A percentile compares a stretch with the other conserved stretches of the same genome.
Evolutionary conservation across 345 rosid species (phyloP).

Genomic region (Cochlearia excelsa): DNA sequence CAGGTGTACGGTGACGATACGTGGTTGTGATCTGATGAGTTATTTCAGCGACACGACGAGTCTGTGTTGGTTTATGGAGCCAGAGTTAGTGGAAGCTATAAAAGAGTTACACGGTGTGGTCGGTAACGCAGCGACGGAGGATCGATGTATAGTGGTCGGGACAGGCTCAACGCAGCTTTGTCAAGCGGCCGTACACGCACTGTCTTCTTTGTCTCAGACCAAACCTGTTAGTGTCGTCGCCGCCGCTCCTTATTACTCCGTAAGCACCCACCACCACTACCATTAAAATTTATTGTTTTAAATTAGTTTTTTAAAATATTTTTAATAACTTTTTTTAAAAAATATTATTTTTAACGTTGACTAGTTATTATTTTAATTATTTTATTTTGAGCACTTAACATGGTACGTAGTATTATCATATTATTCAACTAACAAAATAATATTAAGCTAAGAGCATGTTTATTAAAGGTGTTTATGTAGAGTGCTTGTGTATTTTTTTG

Average conservation of each 20-base stretch:
- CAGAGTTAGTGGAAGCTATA: slow-evolving; percentile 61
- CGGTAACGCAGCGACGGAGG: slow-evolving; percentile 59
- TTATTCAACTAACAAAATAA: background rate
- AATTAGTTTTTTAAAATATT: too few relatives aligned
- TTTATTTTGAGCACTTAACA: too few relatives aligned
- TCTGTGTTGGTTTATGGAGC: slow-evolving; percentile 78
- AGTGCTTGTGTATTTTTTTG: too few relatives aligned
- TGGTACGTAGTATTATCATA: too few relatives aligned
- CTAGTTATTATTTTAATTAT: too few relatives aligned
- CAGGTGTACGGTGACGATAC: slow-evolving; percentile 52
- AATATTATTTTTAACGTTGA: too few relatives aligned
- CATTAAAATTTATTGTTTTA: too few relatives aligned
- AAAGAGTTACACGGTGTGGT: slow-evolving; percentile 51
- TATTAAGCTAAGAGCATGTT: too few relatives aligned
- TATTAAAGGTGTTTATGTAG: too few relatives aligned
- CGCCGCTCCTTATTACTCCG: slow-evolving; percentile 87
- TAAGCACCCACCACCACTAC: slow-evolving; percentile 26
- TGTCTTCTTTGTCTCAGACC: slow-evolving; percentile 42
- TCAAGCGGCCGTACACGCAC: slow-evolving; percentile 68
- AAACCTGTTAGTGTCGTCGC: slow-evolving; percentile 64
- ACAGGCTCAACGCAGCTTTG: slow-evolving; percentile 78
- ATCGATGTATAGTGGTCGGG: slow-evolving; percentile 60
- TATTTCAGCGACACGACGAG: slow-evolving; percentile 52
- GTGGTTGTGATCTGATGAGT: slow-evolving; percentile 70
- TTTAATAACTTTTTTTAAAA: too few relatives aligned